Evolutionary conservation across 1,284 basidiomycete genomes (phyloP).

Genomic region (Ustilago sp.): DNA sequence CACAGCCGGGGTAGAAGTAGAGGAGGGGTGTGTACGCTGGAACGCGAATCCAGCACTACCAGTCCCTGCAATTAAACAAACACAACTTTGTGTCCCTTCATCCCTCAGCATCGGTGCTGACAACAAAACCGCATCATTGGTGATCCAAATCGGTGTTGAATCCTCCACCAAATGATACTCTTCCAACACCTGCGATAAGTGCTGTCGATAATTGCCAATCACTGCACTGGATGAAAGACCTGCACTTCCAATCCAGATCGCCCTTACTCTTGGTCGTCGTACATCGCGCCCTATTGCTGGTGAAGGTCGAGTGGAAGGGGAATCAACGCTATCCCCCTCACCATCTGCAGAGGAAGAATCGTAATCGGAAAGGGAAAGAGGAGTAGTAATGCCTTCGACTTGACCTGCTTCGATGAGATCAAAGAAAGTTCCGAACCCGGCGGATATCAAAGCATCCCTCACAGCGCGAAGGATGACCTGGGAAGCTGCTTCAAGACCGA

Average conservation of each 20-base stretch:
- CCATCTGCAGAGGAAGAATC: slow-evolving; percentile 36
- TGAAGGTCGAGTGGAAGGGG: slow-evolving; percentile 5
- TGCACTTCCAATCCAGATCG: slow-evolving; percentile 50
- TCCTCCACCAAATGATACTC: slow-evolving; percentile 38
- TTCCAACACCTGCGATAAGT: slow-evolving; percentile 34
- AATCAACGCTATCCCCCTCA: slow-evolving; percentile 22
- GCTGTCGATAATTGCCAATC: slow-evolving; percentile 31
- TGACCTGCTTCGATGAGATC: slow-evolving; percentile 49
- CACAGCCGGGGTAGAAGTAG: slow-evolving; percentile 2
- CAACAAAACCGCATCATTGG: slow-evolving; percentile 48
- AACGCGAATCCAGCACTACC: slow-evolving; percentile 53
- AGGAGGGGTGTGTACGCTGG: slow-evolving; percentile 30
- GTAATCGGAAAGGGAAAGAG: slow-evolving; percentile 42
- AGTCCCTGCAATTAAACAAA: slow-evolving; percentile 50
- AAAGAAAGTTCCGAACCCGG: slow-evolving; percentile 47
- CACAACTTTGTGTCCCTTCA: slow-evolving; percentile 28
- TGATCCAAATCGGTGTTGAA: slow-evolving; percentile 46
- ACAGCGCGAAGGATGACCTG: slow-evolving; percentile 49
- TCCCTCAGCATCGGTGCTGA: slow-evolving; percentile 48
- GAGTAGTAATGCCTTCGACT: slow-evolving; percentile 46
- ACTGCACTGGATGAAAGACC: slow-evolving; percentile 37
- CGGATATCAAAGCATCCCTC: slow-evolving; percentile 34
- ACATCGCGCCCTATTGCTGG: neutral
- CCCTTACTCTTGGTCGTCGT: slow-evolving; percentile 27
- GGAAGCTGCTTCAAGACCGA: slow-evolving; percentile 42